Evolutionary conservation across 768 basidiomycete species (phyloP), one percentile per base, ranked within the genome.

Genomic region (Trametes maxima): DNA sequence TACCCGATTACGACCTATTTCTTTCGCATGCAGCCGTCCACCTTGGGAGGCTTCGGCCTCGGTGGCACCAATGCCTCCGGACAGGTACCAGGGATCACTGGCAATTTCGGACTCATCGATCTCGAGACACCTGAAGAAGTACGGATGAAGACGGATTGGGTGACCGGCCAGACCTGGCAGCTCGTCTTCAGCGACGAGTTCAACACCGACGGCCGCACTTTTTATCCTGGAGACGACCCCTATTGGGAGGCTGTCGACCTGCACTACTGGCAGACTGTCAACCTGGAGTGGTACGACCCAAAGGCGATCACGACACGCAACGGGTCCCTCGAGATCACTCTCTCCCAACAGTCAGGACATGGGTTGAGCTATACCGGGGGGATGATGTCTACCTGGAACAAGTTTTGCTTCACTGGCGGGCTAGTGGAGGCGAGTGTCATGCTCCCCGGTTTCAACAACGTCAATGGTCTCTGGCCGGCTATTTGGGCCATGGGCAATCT

Each of bases 321-420:
- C 62, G 75, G 79, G 54, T 70, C 73, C n/a, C 71, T 80, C n/a
- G 72, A 78, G 55, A 74, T 76, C 64, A 80, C 79, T 0, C 75
- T 95, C 67, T 84, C 75, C 19, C 70, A 80, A 67, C 88, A 82
- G 68, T 69, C 76, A 49, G 89, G 79, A 24, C 88, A 59, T 64
- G 55, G 58, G 36, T 43, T 64, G 42, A 36, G 66, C 59, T 79
- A 83, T 68, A 76, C 76, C 24, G 68, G 77, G 44, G 81, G 80
- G n/a, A 80, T 84, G 79, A 73, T 82, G 69, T 73, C 76, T n/a
- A 75, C 78, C 6, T 80, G 77, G 90, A 94, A 94, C 74, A 92
- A 94, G 75, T 89, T 96, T 61, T 95, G 91, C 73, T 94, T 93
- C 73, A 90, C 90, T 17, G 90, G 89, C 25, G 92, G 93, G 25